These are phyloP conservation scores for Coemansia sp. DNA, from an alignment of 192 early-diverging fungal species.

Conservation along the genomic window DNA sequence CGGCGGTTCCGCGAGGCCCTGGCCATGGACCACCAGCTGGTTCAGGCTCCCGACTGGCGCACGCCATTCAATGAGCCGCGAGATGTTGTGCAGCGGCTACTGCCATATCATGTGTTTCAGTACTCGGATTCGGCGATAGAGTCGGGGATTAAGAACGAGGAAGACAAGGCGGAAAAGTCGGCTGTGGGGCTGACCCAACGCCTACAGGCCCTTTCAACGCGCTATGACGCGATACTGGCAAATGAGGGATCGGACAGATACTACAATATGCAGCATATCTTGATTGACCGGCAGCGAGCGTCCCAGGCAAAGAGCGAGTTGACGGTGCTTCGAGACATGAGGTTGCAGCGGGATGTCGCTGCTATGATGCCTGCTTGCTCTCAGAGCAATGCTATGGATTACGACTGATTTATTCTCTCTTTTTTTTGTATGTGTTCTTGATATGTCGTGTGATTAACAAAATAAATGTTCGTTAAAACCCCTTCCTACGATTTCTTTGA, in stretches of 20 bases:
- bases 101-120: conserved; percentile 80
- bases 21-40: conserved; percentile 59
- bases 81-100: conserved; percentile 67
- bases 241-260: conserved; percentile 27
- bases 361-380: background rate
- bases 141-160: conserved; percentile 18
- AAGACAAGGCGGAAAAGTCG: conserved; percentile 6
- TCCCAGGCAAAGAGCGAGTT: conserved; percentile 18
- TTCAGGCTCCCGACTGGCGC: conserved; percentile 56
- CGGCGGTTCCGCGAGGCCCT: conserved; percentile 57
- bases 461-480: background rate
- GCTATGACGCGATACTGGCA: conserved; percentile 24
- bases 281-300: conserved; percentile 31
- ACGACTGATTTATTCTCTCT: background rate
- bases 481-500: background rate
- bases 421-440: background rate
- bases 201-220: conserved; percentile 11
- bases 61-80: conserved; percentile 66
- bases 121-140: conserved; percentile 58
- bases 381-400: background rate
- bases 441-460: background rate
- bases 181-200: conserved; percentile 6
- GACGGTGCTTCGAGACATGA: conserved; percentile 25
- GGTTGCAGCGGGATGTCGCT: conserved; percentile 46
- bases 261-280: conserved; percentile 29